These are phyloP conservation scores for Ustilago loliicola DNA, from an alignment of 1,284 basidiomycete genomes.

Conservation along the genomic window DNA sequence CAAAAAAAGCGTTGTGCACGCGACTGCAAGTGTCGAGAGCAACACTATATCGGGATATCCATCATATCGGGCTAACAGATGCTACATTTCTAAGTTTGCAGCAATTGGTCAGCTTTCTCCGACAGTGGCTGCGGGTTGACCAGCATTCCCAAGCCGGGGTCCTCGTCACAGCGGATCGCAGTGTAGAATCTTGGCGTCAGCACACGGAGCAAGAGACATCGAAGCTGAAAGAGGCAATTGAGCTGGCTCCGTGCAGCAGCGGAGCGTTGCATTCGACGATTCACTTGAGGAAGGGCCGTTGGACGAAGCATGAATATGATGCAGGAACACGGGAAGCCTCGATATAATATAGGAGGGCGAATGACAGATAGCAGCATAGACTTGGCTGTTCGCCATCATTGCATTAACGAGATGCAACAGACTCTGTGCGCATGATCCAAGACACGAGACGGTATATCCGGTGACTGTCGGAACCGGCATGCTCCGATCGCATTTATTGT, in stretches of 20 bases:
- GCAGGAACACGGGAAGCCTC: background rate
- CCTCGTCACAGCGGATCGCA: no score
- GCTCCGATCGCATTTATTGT: background rate
- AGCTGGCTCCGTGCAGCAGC: no score
- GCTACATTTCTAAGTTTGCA: background rate
- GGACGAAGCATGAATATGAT: background rate
- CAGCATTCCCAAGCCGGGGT: no score
- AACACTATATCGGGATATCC: background rate
- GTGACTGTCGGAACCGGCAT: background rate
- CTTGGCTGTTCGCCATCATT: background rate
- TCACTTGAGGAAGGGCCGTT: no score
- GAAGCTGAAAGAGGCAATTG: no score
- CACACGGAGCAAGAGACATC: no score
- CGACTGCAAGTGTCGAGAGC: background rate
- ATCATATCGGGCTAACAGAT: background rate
- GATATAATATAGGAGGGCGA: background rate
- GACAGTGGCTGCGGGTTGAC: background rate
- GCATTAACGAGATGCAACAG: background rate
- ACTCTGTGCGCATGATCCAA: background rate
- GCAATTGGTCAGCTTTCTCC: background rate
- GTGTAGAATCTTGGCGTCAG: no score
- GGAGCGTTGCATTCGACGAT: no score
- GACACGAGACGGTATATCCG: conserved; percentile 4
- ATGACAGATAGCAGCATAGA: background rate
- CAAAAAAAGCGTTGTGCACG: background rate